Base-by-base conservation (phyloP, 208 protist genomes). In the Trypanosoma conorhini region DNA sequence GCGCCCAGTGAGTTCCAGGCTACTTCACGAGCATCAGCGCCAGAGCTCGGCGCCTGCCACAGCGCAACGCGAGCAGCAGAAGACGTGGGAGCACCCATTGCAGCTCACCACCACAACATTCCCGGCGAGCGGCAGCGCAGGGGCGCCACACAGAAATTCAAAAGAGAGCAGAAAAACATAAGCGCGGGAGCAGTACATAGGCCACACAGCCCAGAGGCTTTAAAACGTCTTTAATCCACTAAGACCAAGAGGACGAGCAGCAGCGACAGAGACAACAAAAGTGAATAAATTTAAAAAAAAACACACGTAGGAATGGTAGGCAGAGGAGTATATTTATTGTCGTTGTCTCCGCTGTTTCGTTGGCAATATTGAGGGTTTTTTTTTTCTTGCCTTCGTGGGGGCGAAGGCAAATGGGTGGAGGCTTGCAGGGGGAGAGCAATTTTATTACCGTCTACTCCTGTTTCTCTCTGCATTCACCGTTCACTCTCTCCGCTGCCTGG, bases 391-490 rank as follows among this genome's bases (percentile, higher is more conserved):
- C 7, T 38, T 7, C 33, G 33, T 38, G 7, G 33, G 7, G 4
- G 33, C 33, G 4, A 38, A 38, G 7, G 33, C 33, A 7, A 44
- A n/a, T 40, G 28, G 42, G 22, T 44, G 5, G 56, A 58, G 19
- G 50, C 42, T n/a, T n/a, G n/a, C n/a, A n/a, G n/a, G n/a, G n/a
- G 42, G 42, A 46, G 17, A 13, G 15, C 8, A 3, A 46, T 46
- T 12, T 13, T 13, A 1, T 19, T 10, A 21, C 42, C 42, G 21
- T 55, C 24, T 50, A n/a, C n/a, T 42, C 22, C 62, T 15, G 28
- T 52, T 64, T 22, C 38, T 83, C 59, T 15, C 67, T 64, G 26
- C 50, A 55, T 38, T 74, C 65, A 31, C 22, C 64, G 5, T 15
- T 63, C 44, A 38, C 35, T 50, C 33, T 68, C 33, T 59, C 22